Evolutionary conservation across 1,284 basidiomycete genomes (phyloP), one percentile per base, ranked within the genome.

Genomic region (Fomitopsis betulina): DNA sequence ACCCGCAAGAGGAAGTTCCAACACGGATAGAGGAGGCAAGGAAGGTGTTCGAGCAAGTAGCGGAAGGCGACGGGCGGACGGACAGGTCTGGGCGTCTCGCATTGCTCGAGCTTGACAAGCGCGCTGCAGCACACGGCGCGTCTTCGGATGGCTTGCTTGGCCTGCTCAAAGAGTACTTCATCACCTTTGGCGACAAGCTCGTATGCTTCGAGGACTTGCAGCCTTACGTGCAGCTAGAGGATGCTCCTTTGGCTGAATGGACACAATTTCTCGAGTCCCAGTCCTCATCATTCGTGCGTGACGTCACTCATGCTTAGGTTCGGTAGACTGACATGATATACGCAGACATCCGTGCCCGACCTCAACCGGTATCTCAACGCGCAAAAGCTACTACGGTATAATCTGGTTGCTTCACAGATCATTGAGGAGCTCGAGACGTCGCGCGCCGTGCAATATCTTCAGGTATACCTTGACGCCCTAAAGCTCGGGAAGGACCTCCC

Each of bases 161-260:
- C 30, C 73, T 85, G 57, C 73, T 90, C 69, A 76, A 83, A 65
- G 73, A 79, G 50, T 96, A 96, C 70, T 86, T 93, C 66, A 76
- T 82, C 40, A 76, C 76, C 58, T 85, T 94, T 66, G 87, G 89
- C 12, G 83, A 86, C 69, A 96, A 94, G 72, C 77, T 86, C 5
- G 93, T 89, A 70, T 94, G 91, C 69, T 92, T 86, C 62, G 93
- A 95, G 71, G 94, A 96, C 65, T 73, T 96, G 47, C 79, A 79
- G 62, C 83, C 84, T 5, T 94, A 89, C 67, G 70, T 84, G 40
- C 65, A 68, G 8, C 72, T 89, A 4, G 72, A 78, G 32, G 76
- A 73, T 47, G 76, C 80, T 2, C 78, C 80, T 12, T 69, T 79
- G 13, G 57, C 70, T 10, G 72, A 73, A 58, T 89, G 88, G 84